Conservation (phyloP, 805 yeast species). For the Sugiyamaella valdiviana region DNA sequence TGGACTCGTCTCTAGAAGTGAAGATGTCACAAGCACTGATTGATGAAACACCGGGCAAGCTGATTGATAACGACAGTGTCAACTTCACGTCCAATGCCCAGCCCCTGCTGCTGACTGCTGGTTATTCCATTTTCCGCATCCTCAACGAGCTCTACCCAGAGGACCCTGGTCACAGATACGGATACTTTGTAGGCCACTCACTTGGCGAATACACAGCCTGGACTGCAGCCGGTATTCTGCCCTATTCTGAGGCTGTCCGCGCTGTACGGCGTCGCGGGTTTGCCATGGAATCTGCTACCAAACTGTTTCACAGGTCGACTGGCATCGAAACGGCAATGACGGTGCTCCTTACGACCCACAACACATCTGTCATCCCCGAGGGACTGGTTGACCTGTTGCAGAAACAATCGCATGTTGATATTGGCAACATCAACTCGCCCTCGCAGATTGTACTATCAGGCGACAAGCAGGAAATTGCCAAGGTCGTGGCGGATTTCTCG, state of each 20-base stretch:
- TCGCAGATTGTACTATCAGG: slow-evolving; percentile 45
- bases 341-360: slow-evolving; percentile 5
- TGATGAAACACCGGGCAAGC: slow-evolving; percentile 7
- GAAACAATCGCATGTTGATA: slow-evolving; percentile 24
- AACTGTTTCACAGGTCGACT: background rate
- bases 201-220: slow-evolving; percentile 47
- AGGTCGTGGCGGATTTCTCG: slow-evolving; percentile 18
- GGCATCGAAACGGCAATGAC: slow-evolving; percentile 13
- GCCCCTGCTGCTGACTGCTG: slow-evolving; percentile 45
- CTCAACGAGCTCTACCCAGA: slow-evolving; percentile 12
- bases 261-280: slow-evolving; percentile 42
- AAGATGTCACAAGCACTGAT: slow-evolving; percentile 18
- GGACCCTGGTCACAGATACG: slow-evolving; percentile 13
- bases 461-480: slow-evolving; percentile 23
- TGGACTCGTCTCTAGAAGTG: slow-evolving; percentile 24
- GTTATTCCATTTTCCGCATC: slow-evolving; percentile 31
- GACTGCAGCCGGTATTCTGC: slow-evolving; percentile 34
- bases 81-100: slow-evolving; percentile 44
- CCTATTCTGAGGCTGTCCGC: slow-evolving; percentile 34
- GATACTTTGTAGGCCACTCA: slow-evolving; percentile 42
- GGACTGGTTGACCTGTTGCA: background rate
- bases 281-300: slow-evolving; percentile 39
- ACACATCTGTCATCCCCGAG: background rate
- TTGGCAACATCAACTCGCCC: slow-evolving; percentile 45
- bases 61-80: slow-evolving; percentile 16